Conservation (phyloP, 768 basidiomycete genomes). For the Trametes cingulata region DNA sequence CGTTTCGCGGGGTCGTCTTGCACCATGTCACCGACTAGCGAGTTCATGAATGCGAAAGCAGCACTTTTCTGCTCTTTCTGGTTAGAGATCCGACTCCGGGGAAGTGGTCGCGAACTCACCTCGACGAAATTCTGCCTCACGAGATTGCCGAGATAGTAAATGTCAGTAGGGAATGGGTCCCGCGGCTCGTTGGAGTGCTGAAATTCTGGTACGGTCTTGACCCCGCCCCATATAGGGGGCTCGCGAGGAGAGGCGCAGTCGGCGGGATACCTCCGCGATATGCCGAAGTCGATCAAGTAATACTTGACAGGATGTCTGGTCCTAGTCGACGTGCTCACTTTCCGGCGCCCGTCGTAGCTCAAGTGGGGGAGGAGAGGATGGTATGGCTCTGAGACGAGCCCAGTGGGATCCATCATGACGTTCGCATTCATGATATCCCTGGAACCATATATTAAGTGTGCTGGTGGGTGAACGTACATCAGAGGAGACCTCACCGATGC, state of each 20-base stretch:
- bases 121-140: constrained; percentile 11
- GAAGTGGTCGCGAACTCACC: too few species aligned
- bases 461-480: neutral
- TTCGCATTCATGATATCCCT: constrained; percentile 18
- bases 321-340: constrained; percentile 14
- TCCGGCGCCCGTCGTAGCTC: constrained; percentile 4
- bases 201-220: constrained; percentile 28
- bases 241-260: constrained; percentile 28
- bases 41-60: constrained; percentile 28
- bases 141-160: constrained; percentile 25
- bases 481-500: constrained; percentile 33
- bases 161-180: constrained; percentile 28
- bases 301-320: constrained; percentile 31
- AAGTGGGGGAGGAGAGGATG: constrained; percentile 11
- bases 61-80: constrained; percentile 11
- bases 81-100: too few species aligned
- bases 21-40: constrained; percentile 30
- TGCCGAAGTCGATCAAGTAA: constrained; percentile 30
- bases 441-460: too few species aligned
- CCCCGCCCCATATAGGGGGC: constrained; percentile 17
- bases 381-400: constrained; percentile 19
- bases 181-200: constrained; percentile 7
- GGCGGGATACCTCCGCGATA: constrained; percentile 29
- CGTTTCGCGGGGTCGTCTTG: constrained; percentile 27
- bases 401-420: constrained; percentile 24